A percentile compares a stretch with the other conserved stretches of the same genome.
Conservation (phyloP, 2,329 filamentous ascomycete species). For the Cordyceps tenuipes region DNA sequence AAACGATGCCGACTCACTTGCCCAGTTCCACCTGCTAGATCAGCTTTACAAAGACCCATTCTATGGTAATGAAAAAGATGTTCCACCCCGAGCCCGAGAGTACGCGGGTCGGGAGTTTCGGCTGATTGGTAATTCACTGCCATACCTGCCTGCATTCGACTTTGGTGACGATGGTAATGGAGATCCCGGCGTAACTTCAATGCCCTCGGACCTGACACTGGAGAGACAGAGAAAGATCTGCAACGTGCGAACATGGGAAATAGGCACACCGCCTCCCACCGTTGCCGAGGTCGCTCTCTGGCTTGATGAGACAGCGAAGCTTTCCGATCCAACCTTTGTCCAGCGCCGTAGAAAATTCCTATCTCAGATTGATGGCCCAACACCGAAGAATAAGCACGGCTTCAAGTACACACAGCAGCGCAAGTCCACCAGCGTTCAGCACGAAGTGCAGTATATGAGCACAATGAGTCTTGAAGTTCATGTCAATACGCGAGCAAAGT, state of each 20-base stretch:
- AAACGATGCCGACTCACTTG: conserved; percentile 17
- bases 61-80: conserved; percentile 76
- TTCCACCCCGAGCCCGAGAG: conserved; percentile 67
- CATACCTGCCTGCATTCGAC: conserved; percentile 75
- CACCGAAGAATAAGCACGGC: conserved; percentile 70
- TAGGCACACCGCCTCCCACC: conserved; percentile 61
- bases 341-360: conserved; percentile 34
- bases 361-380: conserved; percentile 85
- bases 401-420: conserved; percentile 79
- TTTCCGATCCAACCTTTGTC: conserved; percentile 16
- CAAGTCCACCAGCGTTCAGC: conserved; percentile 66
- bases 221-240: conserved; percentile 15
- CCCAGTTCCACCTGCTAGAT: conserved; percentile 40
- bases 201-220: not conserved
- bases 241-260: conserved; percentile 62
- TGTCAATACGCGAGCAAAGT: conserved; percentile 71
- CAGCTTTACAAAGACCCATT: conserved; percentile 78
- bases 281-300: conserved; percentile 52
- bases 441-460: conserved; percentile 90
- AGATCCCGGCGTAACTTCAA: not conserved
- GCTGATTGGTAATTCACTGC: conserved; percentile 64
- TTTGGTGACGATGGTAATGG: conserved; percentile 33
- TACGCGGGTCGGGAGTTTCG: conserved; percentile 85
- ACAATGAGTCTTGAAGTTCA: conserved; percentile 92
- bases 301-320: not conserved